phyloP scores from a whole-genome alignment of 129 eudicot genomes.

The Artemisia annua region DNA sequence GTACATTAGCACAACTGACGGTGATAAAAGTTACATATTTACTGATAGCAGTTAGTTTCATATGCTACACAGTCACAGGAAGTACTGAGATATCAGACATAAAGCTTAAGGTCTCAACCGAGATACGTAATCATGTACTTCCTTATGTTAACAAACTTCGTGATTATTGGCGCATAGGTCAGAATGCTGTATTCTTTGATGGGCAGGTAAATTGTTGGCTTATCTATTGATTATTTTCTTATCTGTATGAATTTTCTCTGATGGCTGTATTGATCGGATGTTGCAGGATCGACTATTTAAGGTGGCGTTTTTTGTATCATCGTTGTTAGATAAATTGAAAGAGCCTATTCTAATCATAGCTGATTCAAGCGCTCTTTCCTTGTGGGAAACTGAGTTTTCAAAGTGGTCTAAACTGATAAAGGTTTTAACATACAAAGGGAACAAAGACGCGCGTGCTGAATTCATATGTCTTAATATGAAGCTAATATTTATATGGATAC shows the following conservation, averaged over 20 bases:
- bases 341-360: conserved; percentile 42
- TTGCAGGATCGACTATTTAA: conserved; percentile 45
- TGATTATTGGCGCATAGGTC: conserved; percentile 36
- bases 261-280: not conserved
- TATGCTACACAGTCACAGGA: conserved; percentile 4
- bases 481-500: not conserved
- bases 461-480: not conserved
- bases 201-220: conserved; percentile 16
- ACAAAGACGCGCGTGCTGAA: conserved; percentile 28
- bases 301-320: conserved; percentile 43
- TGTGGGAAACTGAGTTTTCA: conserved; percentile 50
- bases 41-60: conserved; percentile 10
- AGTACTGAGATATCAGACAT: conserved; percentile 15
- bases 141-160: conserved; percentile 44
- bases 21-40: not conserved
- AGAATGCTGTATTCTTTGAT: conserved; percentile 37
- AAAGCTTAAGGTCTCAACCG: conserved; percentile 25
- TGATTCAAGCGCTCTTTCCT: conserved; percentile 25
- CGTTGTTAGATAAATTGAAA: conserved; percentile 29
- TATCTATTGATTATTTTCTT: not conserved
- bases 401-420: conserved; percentile 31
- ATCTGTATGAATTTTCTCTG: not conserved
- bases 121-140: conserved; percentile 25
- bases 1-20: not conserved
- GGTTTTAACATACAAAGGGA: conserved; percentile 42